Percentiles rank a stretch among this genome's conserved stretches.
Evolutionary conservation across 257 asterid genomes (phyloP).

Genomic region (Gynochthodes officinalis): DNA sequence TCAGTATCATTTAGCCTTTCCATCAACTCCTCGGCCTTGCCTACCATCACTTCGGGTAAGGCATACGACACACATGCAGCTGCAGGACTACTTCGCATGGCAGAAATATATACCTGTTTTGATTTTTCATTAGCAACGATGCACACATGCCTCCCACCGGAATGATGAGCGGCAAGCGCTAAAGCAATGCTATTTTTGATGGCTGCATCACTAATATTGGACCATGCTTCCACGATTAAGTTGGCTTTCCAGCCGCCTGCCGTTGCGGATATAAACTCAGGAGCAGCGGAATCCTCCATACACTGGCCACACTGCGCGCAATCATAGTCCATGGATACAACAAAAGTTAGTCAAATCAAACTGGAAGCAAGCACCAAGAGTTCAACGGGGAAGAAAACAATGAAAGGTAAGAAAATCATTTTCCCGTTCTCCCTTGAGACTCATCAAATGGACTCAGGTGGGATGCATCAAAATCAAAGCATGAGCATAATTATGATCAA

Average conservation of each 20-base stretch:
- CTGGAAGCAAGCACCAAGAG: too few relatives aligned
- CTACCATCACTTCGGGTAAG: conserved; percentile 35
- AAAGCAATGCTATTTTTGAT: conserved; percentile 28
- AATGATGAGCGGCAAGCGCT: conserved; percentile 25
- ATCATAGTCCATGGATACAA: neutral
- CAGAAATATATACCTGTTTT: conserved; percentile 19
- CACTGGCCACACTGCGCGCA: conserved; percentile 23
- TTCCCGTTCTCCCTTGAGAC: too few relatives aligned
- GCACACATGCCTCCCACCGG: conserved; percentile 35
- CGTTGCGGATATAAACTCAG: conserved; percentile 37
- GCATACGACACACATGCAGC: neutral
- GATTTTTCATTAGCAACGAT: conserved; percentile 26
- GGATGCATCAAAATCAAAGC: neutral
- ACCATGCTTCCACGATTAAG: conserved; percentile 38
- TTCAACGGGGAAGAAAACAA: too few relatives aligned
- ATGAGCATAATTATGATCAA: too few relatives aligned
- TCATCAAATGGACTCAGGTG: neutral
- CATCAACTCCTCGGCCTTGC: conserved; percentile 27
- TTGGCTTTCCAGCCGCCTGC: conserved; percentile 40
- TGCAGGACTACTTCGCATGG: conserved; percentile 17
- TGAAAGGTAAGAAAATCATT: too few relatives aligned
- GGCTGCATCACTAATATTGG: neutral
- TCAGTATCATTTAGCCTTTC: conserved; percentile 26
- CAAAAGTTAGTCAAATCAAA: neutral
- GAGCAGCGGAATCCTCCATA: conserved; percentile 20